Percentiles rank a stretch among this genome's conserved stretches.
Conservation (phyloP, 164 flowering plant species). For the Magnolia officinalis region DNA sequence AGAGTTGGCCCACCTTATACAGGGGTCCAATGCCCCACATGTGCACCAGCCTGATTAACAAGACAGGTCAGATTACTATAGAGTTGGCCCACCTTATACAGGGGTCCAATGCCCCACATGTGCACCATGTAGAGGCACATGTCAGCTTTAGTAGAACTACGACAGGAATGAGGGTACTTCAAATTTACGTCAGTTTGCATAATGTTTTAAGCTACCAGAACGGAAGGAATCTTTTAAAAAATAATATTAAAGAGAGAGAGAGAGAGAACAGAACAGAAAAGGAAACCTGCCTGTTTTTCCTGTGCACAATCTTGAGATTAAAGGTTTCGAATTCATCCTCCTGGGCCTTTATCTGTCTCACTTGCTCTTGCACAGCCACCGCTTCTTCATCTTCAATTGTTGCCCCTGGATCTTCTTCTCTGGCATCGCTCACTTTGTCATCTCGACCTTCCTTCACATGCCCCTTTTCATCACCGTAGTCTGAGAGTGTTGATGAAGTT, state of each 20-base stretch:
- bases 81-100: no score
- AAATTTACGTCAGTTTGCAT: not conserved
- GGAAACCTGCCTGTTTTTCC: slow-evolving; percentile 83
- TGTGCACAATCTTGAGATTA: slow-evolving; percentile 85
- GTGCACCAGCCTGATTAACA: no score
- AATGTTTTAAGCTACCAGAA: not conserved
- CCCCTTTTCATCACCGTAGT: slow-evolving; percentile 57
- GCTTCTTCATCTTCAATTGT: slow-evolving; percentile 93
- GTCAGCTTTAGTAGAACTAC: not conserved
- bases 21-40: no score
- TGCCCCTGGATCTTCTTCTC: slow-evolving; percentile 68
- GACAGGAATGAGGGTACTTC: not conserved
- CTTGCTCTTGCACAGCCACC: slow-evolving; percentile 97
- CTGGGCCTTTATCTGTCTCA: slow-evolving; percentile 88
- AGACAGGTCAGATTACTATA: no score
- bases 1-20: no score
- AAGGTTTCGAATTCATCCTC: slow-evolving; percentile 99
- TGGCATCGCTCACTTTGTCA: slow-evolving; percentile 35
- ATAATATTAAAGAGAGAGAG: not conserved
- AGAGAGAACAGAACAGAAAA: not conserved
- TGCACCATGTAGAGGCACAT: not conserved
- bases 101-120: not conserved
- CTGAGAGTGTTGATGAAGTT: slow-evolving; percentile 56
- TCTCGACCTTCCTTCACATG: slow-evolving; percentile 45
- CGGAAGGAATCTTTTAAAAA: not conserved